These are phyloP conservation scores for Jaapia argillacea DNA, from an alignment of 768 basidiomycete genomes.

Conservation along the genomic window DNA sequence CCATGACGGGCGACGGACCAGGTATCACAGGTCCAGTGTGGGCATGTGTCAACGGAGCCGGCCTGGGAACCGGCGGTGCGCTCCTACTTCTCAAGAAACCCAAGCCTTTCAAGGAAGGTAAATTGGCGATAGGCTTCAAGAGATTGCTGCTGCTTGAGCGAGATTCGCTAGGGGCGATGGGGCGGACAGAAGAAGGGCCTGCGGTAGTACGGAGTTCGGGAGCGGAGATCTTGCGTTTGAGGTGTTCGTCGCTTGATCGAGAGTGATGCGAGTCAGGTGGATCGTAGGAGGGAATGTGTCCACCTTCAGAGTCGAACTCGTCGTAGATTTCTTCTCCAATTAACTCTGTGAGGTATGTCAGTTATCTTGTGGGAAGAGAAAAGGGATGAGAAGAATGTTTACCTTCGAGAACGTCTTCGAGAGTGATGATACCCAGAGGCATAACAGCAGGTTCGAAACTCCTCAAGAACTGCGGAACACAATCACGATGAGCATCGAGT, in stretches of 20 bases:
- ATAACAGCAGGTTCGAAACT: conserved; percentile 72
- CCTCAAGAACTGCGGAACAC: conserved; percentile 54
- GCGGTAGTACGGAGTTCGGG: conserved; percentile 9
- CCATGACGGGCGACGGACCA: neutral
- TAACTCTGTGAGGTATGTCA: conserved; percentile 41
- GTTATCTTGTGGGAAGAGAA: neutral
- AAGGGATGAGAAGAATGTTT: conserved; percentile 4
- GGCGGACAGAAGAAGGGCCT: conserved; percentile 2
- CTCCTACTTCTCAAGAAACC: conserved; percentile 15
- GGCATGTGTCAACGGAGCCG: neutral
- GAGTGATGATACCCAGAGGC: conserved; percentile 85
- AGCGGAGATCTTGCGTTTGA: conserved; percentile 9
- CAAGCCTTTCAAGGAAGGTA: conserved; percentile 11
- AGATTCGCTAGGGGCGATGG: neutral
- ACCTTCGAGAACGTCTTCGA: conserved; percentile 92
- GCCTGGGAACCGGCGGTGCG: conserved; percentile 15
- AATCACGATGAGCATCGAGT: neutral
- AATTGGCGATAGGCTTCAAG: conserved; percentile 12
- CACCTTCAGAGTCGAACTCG: conserved; percentile 75
- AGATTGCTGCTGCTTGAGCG: conserved; percentile 4
- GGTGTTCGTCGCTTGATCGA: conserved; percentile 8
- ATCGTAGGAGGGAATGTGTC: conserved; percentile 7
- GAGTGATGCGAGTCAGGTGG: conserved; percentile 5
- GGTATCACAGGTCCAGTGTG: neutral
- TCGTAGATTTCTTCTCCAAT: conserved; percentile 93